phyloP scores from a whole-genome alignment of 2,329 filamentous ascomycete species.

The Botrytis fabae region DNA sequence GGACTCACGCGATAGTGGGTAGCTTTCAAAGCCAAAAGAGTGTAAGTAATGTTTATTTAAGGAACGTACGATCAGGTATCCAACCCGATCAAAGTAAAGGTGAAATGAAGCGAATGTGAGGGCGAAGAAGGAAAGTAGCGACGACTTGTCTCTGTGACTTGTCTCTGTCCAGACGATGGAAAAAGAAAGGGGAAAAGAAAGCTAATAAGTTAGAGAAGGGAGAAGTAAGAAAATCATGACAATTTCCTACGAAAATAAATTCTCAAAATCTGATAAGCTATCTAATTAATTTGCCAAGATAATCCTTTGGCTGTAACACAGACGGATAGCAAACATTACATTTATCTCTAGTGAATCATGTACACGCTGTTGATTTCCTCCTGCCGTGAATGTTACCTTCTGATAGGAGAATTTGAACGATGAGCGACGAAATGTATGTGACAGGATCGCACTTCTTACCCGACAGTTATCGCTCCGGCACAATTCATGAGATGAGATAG shows the following conservation, averaged over 20 bases:
- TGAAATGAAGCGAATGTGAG: slow-evolving; percentile 2
- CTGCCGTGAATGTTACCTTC: background rate
- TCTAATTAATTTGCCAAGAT: background rate
- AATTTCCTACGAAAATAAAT: background rate
- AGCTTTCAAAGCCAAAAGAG: slow-evolving; percentile 3
- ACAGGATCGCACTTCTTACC: background rate
- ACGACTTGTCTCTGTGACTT: slow-evolving; percentile 8
- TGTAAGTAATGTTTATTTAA: background rate
- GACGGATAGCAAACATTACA: background rate
- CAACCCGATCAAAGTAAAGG: slow-evolving; percentile 8
- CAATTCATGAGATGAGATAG: background rate
- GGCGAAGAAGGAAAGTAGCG: background rate
- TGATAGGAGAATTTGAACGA: background rate
- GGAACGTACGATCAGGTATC: slow-evolving; percentile 18
- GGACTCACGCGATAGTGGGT: background rate
- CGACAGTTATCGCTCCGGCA: slow-evolving; percentile 2
- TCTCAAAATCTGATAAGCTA: background rate
- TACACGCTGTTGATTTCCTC: background rate
- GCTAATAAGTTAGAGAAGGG: background rate
- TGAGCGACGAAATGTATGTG: background rate
- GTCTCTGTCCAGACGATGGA: background rate
- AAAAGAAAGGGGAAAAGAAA: background rate
- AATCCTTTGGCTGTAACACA: background rate
- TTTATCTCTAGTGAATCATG: background rate
- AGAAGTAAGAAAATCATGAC: background rate